These are phyloP conservation scores for Musa schizocarpa DNA, from an alignment of 176 grass and related monocot genomes.

Conservation along the genomic window DNA sequence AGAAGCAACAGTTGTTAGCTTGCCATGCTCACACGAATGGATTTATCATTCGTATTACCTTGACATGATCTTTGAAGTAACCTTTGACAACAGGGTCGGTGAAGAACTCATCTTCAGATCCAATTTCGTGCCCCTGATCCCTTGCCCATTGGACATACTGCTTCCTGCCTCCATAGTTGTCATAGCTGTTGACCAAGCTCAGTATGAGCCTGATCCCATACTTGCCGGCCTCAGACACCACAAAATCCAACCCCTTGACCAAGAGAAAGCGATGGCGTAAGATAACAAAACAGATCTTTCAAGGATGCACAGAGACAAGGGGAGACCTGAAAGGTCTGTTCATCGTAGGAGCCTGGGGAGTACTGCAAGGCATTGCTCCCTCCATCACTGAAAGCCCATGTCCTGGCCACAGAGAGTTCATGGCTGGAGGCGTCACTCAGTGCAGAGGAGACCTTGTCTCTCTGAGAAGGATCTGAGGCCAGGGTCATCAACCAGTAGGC, in stretches of 20 bases:
- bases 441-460: conserved; percentile 44
- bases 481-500: conserved; percentile 92
- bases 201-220: conserved; percentile 63
- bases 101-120: conserved; percentile 82
- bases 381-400: conserved; percentile 91
- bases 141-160: conserved; percentile 96
- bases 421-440: conserved; percentile 44
- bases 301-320: background rate
- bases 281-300: background rate
- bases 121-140: conserved; percentile 60
- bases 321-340: conserved; percentile 77
- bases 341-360: conserved; percentile 71
- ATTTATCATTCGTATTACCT: conserved; percentile 28
- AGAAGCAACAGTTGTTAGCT: background rate
- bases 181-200: conserved; percentile 83
- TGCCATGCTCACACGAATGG: no score
- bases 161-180: conserved; percentile 77
- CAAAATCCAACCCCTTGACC: conserved; percentile 78
- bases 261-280: background rate
- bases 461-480: conserved; percentile 52
- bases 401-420: conserved; percentile 74
- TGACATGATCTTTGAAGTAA: conserved; percentile 88
- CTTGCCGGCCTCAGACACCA: conserved; percentile 67
- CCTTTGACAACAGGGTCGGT: conserved; percentile 60
- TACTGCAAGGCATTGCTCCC: conserved; percentile 55